Evolutionary conservation across 164 flowering plant genomes (phyloP).

Genomic region (Taxillus chinensis): DNA sequence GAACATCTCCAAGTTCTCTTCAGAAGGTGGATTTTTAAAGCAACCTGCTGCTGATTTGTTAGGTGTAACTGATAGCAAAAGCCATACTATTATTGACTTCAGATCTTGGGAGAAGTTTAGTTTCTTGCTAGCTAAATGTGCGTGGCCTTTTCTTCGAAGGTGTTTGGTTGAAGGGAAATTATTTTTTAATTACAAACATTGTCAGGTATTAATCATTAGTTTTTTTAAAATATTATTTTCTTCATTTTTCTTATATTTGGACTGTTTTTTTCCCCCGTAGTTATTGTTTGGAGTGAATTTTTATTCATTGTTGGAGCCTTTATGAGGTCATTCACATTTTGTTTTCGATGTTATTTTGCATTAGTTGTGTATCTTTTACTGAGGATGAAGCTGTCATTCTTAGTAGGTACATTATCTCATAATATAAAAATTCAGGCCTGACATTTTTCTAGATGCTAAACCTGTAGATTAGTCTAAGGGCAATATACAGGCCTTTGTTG

Average conservation of each 20-base stretch:
- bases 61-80: constrained; percentile 7
- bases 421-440: neutral
- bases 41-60: constrained; percentile 40
- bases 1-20: constrained; percentile 25
- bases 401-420: neutral
- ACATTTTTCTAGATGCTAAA: neutral
- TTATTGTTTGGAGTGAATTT: no score
- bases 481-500: no score
- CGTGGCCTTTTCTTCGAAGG: constrained; percentile 58
- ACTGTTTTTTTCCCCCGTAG: no score
- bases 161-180: constrained; percentile 72
- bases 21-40: constrained; percentile 77
- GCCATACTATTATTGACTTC: constrained; percentile 19
- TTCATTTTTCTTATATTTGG: no score
- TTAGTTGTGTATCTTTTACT: no score
- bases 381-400: neutral
- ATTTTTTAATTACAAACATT: constrained; percentile 38
- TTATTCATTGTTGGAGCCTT: no score
- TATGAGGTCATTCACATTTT: no score
- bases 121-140: constrained; percentile 35
- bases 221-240: neutral
- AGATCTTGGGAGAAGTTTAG: constrained; percentile 37
- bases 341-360: no score
- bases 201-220: constrained; percentile 47
- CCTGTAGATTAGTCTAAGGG: no score